phyloP scores from a whole-genome alignment of 2,329 filamentous ascomycete genomes.

The Aspergillus amoenus region DNA sequence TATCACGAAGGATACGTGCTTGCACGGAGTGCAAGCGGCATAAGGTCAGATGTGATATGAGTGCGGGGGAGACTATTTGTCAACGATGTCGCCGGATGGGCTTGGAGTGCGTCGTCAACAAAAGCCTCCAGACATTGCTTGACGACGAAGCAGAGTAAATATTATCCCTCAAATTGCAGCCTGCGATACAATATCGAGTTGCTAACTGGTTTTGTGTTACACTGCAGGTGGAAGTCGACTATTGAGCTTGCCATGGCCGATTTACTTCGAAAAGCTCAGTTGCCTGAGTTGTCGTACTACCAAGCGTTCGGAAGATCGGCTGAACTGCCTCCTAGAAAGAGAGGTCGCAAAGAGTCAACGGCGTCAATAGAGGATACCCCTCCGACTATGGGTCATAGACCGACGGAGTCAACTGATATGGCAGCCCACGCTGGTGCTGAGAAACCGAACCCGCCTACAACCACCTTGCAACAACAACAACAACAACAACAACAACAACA shows the following conservation, averaged over 20 bases:
- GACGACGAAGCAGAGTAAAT: conserved; percentile 49
- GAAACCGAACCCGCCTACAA: conserved; percentile 20
- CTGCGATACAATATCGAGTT: neutral
- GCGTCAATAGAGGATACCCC: conserved; percentile 32
- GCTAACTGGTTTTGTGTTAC: conserved; percentile 12
- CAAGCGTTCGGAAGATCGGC: conserved; percentile 30
- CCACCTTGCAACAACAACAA: conserved; percentile 27
- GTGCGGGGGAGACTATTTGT: conserved; percentile 48
- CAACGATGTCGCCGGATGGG: conserved; percentile 51
- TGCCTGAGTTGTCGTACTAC: conserved; percentile 40
- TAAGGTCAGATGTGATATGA: conserved; percentile 57
- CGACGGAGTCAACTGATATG: conserved; percentile 17
- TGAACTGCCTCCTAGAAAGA: conserved; percentile 30
- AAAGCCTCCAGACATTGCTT: conserved; percentile 51
- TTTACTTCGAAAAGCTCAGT: conserved; percentile 35
- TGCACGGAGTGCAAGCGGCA: conserved; percentile 56
- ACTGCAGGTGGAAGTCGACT: conserved; percentile 37
- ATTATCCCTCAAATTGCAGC: neutral
- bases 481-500: no score
- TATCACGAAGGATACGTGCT: conserved; percentile 48
- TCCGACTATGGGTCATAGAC: conserved; percentile 18
- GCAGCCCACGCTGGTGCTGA: conserved; percentile 11
- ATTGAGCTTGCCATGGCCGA: conserved; percentile 41
- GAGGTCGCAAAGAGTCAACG: conserved; percentile 34
- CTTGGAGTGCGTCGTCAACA: conserved; percentile 53